Evolutionary conservation across 176 grass and related monocot genomes (phyloP), one percentile per base, ranked within the genome.

Genomic region (Lolium rigidum): DNA sequence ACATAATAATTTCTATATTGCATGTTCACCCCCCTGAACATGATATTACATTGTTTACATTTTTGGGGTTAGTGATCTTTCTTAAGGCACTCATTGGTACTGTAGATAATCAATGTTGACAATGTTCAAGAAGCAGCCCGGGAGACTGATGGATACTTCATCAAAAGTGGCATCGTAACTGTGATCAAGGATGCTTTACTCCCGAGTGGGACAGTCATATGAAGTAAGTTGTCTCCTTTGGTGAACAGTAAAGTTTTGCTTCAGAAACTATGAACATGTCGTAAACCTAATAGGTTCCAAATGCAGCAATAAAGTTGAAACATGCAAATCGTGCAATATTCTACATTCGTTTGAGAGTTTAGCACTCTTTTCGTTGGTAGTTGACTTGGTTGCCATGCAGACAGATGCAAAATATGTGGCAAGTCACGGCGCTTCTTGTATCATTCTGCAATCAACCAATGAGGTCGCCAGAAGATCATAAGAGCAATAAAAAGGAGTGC

Each of bases 131-230:
- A 98, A 85, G 88, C 97, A 16, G 92, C 94, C 3, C 92, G 93
- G 76, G 96, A 82, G 79, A 98, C 97, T 0, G 97, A 98, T 61
- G 96, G 96, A 22, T 98, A 95, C 69, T 98, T 98, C 80, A 98
- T 98, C 77, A 98, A 98, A 88, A 94, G 94, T 35, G 96, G 96
- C 52, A 98, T 98, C 1, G 96, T 98, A 41, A 98, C 96, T 0
- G 79, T 98, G 48, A 94, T 98, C 25, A 95, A 98, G 80, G 97
- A 98, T 89, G 97, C 94, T 14, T 78, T 98, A 18, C 88, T 98
- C 74, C 97, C 97, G 35, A 98, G 84, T 56, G 97, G 94, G 50
- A 94, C 93, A 51, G 76, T 94, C 72, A 91, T 98, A 87, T 98
- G 85, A 88, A 91, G 86, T 88, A 87, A 88, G 86, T 22, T 76